Evolutionary conservation across 192 early-diverging fungal species (phyloP).

Genomic region (Kickxella alabastrina): DNA sequence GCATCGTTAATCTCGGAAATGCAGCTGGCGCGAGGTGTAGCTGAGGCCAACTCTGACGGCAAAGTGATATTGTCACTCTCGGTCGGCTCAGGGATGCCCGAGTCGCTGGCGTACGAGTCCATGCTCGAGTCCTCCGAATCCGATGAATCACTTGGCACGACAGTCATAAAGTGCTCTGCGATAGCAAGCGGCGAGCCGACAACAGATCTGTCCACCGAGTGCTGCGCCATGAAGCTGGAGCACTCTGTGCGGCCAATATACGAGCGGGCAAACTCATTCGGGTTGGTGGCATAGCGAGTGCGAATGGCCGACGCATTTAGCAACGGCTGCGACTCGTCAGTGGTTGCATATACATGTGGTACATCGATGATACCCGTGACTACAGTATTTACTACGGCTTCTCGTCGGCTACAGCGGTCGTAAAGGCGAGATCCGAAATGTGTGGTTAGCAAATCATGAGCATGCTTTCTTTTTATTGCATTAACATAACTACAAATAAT

Average conservation of each 20-base stretch:
- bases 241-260: slow-evolving; percentile 23
- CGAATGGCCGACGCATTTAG: slow-evolving; percentile 45
- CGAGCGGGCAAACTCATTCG: slow-evolving; percentile 44
- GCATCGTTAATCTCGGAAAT: too few species aligned
- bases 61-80: too few species aligned
- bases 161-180: slow-evolving; percentile 14
- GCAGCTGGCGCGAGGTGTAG: too few species aligned
- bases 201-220: slow-evolving; percentile 7
- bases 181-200: slow-evolving; percentile 9
- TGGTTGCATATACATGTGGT: background rate
- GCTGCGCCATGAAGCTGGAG: slow-evolving; percentile 5
- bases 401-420: background rate
- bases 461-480: background rate
- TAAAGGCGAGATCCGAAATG: background rate
- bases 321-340: slow-evolving; percentile 39
- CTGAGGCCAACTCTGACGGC: too few species aligned
- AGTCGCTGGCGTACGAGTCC: slow-evolving; percentile 17
- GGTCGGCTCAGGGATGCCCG: too few species aligned
- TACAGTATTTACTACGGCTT: too few species aligned
- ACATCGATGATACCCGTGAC: background rate
- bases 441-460: background rate
- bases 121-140: slow-evolving; percentile 40
- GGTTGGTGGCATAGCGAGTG: slow-evolving; percentile 28
- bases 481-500: background rate
- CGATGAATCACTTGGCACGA: slow-evolving; percentile 19